Conservation (phyloP, 2,329 filamentous ascomycete species). For the Cryphonectria parasitica region DNA sequence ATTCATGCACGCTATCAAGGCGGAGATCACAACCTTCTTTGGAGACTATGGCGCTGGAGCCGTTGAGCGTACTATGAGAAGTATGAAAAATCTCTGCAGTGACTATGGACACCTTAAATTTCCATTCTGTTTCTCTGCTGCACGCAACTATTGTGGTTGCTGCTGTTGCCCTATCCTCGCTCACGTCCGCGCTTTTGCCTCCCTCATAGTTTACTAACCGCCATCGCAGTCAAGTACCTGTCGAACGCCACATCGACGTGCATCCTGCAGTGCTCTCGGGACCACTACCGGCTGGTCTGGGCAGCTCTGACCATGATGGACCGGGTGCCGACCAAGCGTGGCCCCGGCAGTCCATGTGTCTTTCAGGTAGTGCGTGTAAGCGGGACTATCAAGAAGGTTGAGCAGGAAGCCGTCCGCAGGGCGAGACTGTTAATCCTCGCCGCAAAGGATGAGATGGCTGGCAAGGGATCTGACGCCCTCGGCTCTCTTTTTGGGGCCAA, state of each 20-base stretch:
- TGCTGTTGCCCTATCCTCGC: background rate
- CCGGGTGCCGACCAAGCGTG: conserved; percentile 61
- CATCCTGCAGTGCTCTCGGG: conserved; percentile 82
- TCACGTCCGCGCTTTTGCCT: background rate
- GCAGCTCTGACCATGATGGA: conserved; percentile 82
- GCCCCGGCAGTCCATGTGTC: conserved; percentile 65
- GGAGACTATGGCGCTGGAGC: conserved; percentile 88
- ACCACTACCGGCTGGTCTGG: conserved; percentile 88
- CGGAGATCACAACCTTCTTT: conserved; percentile 73
- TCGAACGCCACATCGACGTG: conserved; percentile 92
- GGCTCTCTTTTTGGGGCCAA: conserved; percentile 37
- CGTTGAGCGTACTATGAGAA: conserved; percentile 68
- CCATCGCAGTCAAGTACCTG: conserved; percentile 79
- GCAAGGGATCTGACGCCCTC: conserved; percentile 39
- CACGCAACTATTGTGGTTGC: conserved; percentile 2
- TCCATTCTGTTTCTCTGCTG: background rate
- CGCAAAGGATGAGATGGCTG: conserved; percentile 57
- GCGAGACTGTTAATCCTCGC: conserved; percentile 73
- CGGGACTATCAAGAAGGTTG: conserved; percentile 89
- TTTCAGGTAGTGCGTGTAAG: conserved; percentile 86
- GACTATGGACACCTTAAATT: background rate
- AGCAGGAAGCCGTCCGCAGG: conserved; percentile 84
- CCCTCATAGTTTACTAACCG: conserved; percentile 32
- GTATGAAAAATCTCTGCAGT: conserved; percentile 49
- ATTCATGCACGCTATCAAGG: conserved; percentile 71